A percentile compares a stretch with the other conserved stretches of the same genome.
phyloP scores from a whole-genome alignment of 257 asterid genomes.

The Scutellaria minor region DNA sequence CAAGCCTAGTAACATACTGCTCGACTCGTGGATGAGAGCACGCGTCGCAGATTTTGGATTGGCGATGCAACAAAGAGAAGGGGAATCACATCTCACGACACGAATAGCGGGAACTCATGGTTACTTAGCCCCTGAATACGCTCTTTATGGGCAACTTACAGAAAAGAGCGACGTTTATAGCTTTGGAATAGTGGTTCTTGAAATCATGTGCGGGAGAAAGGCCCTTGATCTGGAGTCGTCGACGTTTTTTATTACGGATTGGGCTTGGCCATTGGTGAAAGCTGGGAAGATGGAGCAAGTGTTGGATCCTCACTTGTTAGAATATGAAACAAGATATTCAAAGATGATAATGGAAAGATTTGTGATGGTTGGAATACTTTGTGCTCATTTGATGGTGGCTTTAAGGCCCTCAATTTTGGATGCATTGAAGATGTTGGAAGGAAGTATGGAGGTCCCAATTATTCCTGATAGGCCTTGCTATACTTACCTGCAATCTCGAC shows the following conservation, averaged over 20 bases:
- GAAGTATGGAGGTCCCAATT: slow-evolving; percentile 62
- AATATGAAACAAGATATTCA: slow-evolving; percentile 30
- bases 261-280: slow-evolving; percentile 64
- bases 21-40: slow-evolving; percentile 62
- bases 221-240: slow-evolving; percentile 48
- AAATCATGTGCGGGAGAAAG: slow-evolving; percentile 60
- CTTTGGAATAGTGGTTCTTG: slow-evolving; percentile 63
- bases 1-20: slow-evolving; percentile 64
- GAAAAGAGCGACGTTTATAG: slow-evolving; percentile 71
- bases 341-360: slow-evolving; percentile 54
- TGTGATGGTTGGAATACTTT: slow-evolving; percentile 61
- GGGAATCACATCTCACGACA: slow-evolving; percentile 47
- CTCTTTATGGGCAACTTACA: slow-evolving; percentile 65
- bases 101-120: slow-evolving; percentile 66
- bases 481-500: slow-evolving; percentile 21
- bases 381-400: slow-evolving; percentile 78
- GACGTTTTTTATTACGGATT: slow-evolving; percentile 56
- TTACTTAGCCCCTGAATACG: slow-evolving; percentile 70
- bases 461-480: slow-evolving; percentile 62
- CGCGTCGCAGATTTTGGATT: slow-evolving; percentile 66
- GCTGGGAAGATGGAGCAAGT: slow-evolving; percentile 48
- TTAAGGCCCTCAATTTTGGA: slow-evolving; percentile 65
- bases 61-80: slow-evolving; percentile 48
- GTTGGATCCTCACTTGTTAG: slow-evolving; percentile 48
- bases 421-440: slow-evolving; percentile 72